Evolutionary conservation across 2,329 filamentous ascomycete genomes (phyloP).

Genomic region (Akanthomyces dipterigenus): DNA sequence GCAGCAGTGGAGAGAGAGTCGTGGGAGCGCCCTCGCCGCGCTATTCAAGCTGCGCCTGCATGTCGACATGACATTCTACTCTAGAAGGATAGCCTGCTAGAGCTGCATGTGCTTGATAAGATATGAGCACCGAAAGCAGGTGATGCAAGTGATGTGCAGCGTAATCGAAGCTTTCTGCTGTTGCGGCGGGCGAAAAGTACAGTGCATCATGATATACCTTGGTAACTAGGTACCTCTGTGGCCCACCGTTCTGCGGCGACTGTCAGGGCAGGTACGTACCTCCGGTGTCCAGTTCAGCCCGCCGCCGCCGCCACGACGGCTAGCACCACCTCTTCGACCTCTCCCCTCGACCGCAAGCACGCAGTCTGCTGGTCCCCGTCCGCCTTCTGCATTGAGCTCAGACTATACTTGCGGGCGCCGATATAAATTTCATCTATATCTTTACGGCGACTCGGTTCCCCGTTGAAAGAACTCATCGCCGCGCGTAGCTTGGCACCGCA

Average conservation of each 20-base stretch:
- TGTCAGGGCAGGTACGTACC: background rate
- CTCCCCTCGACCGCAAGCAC: constrained; percentile 3
- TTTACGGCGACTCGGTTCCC: background rate
- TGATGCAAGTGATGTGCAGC: background rate
- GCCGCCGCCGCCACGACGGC: background rate
- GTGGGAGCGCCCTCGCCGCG: constrained; percentile 1
- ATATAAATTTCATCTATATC: background rate
- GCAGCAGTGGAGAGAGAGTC: background rate
- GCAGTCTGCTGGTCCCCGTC: background rate
- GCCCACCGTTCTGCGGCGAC: too few species aligned
- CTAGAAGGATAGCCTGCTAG: background rate
- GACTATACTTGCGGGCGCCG: background rate
- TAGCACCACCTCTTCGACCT: constrained; percentile 2
- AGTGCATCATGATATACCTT: background rate
- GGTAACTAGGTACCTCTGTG: too few species aligned
- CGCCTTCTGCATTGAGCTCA: background rate
- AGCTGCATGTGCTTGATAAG: background rate
- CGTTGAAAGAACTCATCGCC: background rate
- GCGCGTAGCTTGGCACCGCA: background rate
- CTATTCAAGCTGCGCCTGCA: constrained; percentile 1
- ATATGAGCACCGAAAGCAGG: background rate
- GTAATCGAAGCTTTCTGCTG: background rate
- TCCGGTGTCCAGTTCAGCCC: background rate
- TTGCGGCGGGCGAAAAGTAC: background rate
- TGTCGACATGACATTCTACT: constrained; percentile 11